Base-by-base conservation (phyloP, 495 filamentous ascomycete species). In the Stereocaulon alpinum region DNA sequence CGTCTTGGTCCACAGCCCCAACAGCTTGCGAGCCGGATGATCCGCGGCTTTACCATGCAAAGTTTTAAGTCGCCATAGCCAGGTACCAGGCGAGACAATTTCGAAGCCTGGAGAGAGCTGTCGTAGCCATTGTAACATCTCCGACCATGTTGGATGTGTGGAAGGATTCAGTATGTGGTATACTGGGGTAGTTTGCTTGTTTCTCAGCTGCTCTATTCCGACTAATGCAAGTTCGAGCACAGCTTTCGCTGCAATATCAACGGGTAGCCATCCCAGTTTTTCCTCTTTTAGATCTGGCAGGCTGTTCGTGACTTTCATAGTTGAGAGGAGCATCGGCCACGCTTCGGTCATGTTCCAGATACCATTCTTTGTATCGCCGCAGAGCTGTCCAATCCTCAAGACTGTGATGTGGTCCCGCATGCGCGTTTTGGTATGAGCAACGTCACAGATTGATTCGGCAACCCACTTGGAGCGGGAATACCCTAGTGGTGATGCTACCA, bases 391-490 rank as follows among this genome's bases (percentile, higher is more conserved):
- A 34, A 84, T 76, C 18, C 84, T 71, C 1, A 82, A 62, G 4
- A 82, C 67, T 0, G 56, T 49, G 12, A 83, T 42, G 60, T 69
- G 34, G 59, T 63, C 43, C 32, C 65, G 54, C 68, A 73, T 30
- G 61, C 66, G 0, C 2, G 56, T 49, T 14, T 15, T 47, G 2
- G 45, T 11, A 41, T 60, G 59, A 1, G 70, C 72, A 14, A 64
- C 61, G 15, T 52, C 40, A 58, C 75, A 80, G 11, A 82, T 74
- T 14, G 78, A 66, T 67, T 87, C 84, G 0, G 80, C 77, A 7
- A 85, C 80, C 69, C 83, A 84, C 68, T 87, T 87, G 4, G 77
- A 80, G 34, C 76, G 77, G 0, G 77, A 77, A 60, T 87, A 87
- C 7, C 84, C 84, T 34, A 84, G 73, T 0, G 69, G 65, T 9